Base-by-base conservation (phyloP, 208 protist genomes). In the Vickermania ingenoplastis region DNA sequence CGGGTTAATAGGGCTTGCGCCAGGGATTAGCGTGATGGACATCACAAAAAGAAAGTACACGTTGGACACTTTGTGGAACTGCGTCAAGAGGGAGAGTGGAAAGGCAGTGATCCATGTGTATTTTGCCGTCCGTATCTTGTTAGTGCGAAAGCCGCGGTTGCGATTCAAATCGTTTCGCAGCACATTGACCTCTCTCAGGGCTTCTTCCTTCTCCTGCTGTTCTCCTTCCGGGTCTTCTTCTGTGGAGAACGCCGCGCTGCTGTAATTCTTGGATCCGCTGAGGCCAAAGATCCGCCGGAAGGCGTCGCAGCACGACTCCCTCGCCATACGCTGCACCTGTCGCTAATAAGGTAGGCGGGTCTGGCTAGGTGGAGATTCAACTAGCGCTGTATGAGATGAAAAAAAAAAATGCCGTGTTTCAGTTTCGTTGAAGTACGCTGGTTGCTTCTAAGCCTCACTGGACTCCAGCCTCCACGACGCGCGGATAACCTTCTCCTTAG, bases 1-100 rank as follows among this genome's bases (percentile, higher is more conserved):
- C 2, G 97, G 94, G 57, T 80, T 88, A 28, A 97, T 86, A 13
- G 94, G 91, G 45, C 72, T 89, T 0, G 88, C 75, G 27, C 75
- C 77, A 5, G 94, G 92, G 56, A 97, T 79, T 2, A 97, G 59
- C 4, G 86, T 67, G 41, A 97, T 67, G 24, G 96, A 65, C 55
- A 88, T 89, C 17, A 97, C 81, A 3, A 98, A 41, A 3, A 98
- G 59, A 65, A 98, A 98, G 69, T 97, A 98, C 5, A 94, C 61
- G 71, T 98, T 98, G 0, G 86, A 87, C 26, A 95, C 71, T 65
- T 81, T 83, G 53, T 77, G 75, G 57, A 97, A 97, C 69, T 98
- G 94, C 31, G 79, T 92, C 14, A 90, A 56, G 23, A 90, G 55
- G 61, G 64, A 74, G 11, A 77, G 59, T 7, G 95, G 94, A 23